Base-by-base conservation (phyloP, 2,329 filamentous ascomycete genomes). In the Nigrospora sphaerica region DNA sequence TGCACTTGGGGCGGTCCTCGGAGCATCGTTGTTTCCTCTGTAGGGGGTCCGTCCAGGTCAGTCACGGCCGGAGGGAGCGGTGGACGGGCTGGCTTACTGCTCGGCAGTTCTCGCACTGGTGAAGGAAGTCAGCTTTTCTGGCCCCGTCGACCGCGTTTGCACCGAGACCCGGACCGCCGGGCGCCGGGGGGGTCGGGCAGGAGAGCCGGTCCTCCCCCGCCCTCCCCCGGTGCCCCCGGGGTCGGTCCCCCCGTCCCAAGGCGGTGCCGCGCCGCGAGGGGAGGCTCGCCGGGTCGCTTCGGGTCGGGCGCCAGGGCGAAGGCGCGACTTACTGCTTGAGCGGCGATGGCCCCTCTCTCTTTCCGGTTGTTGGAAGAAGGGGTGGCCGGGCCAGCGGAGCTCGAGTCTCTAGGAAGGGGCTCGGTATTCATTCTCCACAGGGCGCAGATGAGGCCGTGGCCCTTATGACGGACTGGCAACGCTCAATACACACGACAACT, bases 1-100 rank as follows among this genome's bases (percentile, higher is more conserved):
- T 68, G 58, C 81, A 85, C 61, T 77, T 80, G 16, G 80, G 80
- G 46, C 78, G 68, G 55, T 73, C 68, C 59, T 84, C 80, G 58
- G 83, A 79, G 62, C 81, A 85, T 66, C 75, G 80, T 53, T 81
- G 79, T 62, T 84, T 85, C 53, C 80, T 76, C 43, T 61, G 64
- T 42, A 78, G 72, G 60, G 78, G 82, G 31, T 38, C 13, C 14
- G 16, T 16, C 14, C 37, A 11, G 35, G 18, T 38, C 13, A 23
- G 16, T 16, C 14, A 43, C 16, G 35, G 18, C n/a, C n/a, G 31
- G 9, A 42, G 9, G n/a, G n/a, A 17, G n/a, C 12, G 45, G 49
- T 48, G 23, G 39, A 33, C 14, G 10, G 32, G 41, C 35, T 38
- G 48, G 50, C 46, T 43, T 32, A 45, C 42, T 28, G 32, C 34